A percentile compares a stretch with the other conserved stretches of the same genome.
Conservation (phyloP, 139 green algal genomes). For the Eudorina sp. region DNA sequence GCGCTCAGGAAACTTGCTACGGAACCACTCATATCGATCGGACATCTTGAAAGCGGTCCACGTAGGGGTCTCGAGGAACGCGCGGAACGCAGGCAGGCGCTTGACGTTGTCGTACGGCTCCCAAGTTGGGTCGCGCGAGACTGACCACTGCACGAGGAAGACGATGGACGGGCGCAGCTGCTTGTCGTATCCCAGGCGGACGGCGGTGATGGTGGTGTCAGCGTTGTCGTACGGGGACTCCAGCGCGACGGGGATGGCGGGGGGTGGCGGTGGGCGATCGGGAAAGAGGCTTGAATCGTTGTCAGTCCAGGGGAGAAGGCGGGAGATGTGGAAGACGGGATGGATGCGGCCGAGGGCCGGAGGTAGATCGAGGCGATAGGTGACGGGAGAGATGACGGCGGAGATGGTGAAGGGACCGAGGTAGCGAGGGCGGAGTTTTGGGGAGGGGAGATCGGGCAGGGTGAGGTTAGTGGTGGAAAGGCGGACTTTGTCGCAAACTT, state of each 20-base stretch:
- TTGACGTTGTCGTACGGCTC: background rate
- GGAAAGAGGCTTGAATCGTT: slow-evolving; percentile 6
- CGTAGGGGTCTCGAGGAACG: background rate
- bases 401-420: slow-evolving; percentile 47
- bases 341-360: slow-evolving; percentile 12
- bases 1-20: background rate
- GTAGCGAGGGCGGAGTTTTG: slow-evolving; percentile 36
- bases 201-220: background rate
- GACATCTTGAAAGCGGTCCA: background rate
- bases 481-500: slow-evolving; percentile 35
- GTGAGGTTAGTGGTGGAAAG: slow-evolving; percentile 43
- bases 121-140: background rate
- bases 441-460: slow-evolving; percentile 19
- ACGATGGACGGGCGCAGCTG: background rate
- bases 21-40: background rate
- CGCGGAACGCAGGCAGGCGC: background rate
- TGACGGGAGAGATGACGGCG: slow-evolving; percentile 19
- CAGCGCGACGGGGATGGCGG: background rate
- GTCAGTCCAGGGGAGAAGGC: slow-evolving; percentile 41
- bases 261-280: background rate
- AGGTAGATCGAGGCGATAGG: slow-evolving; percentile 40
- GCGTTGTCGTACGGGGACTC: background rate
- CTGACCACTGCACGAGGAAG: background rate
- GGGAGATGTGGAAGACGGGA: slow-evolving; percentile 43
- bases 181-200: background rate